Conservation (phyloP, 169 alveolate species). For the Eimeria zaria region DNA sequence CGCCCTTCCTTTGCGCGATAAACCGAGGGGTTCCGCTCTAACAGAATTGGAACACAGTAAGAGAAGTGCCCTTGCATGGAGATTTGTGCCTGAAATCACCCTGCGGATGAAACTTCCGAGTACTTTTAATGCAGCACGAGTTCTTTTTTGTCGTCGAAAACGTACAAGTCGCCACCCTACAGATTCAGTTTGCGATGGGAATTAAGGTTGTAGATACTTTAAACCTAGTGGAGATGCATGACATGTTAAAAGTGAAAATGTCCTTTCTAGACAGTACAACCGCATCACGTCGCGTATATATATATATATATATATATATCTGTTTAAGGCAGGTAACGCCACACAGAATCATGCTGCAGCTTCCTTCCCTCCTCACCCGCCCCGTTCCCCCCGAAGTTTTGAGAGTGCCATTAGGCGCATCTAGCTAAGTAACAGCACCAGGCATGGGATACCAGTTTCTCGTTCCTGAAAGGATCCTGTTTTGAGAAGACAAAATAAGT, state of each 20-base stretch:
- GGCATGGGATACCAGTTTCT: no score
- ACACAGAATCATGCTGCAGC: neutral
- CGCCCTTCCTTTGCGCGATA: neutral
- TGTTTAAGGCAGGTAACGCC: neutral
- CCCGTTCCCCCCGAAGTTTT: no score
- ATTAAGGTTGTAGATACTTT: neutral
- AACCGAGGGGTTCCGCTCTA: neutral
- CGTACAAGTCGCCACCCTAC: neutral
- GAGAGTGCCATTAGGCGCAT: no score
- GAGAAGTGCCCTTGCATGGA: neutral
- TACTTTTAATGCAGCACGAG: neutral
- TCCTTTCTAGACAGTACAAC: neutral
- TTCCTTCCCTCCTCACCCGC: no score
- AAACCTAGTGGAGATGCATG: neutral
- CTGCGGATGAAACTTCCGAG: neutral
- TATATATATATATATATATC: no score
- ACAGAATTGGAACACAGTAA: neutral
- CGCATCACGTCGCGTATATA: no score
- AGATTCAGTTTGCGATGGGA: neutral
- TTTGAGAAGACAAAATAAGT: no score
- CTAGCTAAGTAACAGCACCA: no score
- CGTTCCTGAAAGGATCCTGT: no score
- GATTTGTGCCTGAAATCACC: neutral
- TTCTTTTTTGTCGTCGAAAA: neutral
- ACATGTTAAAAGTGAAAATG: neutral